Evolutionary conservation across 306 rosid genomes (phyloP).

Genomic region (Calophaca sinica): DNA sequence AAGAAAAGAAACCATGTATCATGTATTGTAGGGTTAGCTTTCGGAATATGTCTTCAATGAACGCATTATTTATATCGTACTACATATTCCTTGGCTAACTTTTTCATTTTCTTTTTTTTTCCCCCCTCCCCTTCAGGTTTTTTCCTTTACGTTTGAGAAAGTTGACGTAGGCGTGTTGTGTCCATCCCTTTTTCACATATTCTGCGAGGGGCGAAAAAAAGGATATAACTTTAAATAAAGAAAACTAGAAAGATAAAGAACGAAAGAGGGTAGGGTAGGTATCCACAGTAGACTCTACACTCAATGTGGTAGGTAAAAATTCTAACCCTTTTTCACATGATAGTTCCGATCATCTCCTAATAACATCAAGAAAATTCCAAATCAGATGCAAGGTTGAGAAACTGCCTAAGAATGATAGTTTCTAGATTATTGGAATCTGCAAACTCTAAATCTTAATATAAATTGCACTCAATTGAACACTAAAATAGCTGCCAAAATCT

Average conservation of each 20-base stretch:
- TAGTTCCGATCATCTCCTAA: constrained; percentile 31
- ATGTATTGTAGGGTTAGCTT: constrained; percentile 37
- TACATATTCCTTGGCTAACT: constrained; percentile 15
- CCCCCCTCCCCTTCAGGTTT: too few relatives aligned
- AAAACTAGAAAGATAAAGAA: constrained; percentile 44
- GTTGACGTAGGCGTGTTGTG: constrained; percentile 11
- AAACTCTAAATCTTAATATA: too few relatives aligned
- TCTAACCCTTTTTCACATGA: constrained; percentile 52
- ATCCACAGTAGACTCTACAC: constrained; percentile 15
- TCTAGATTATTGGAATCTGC: too few relatives aligned
- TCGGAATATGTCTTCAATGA: not conserved
- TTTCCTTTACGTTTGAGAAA: constrained; percentile 11
- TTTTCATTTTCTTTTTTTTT: too few relatives aligned
- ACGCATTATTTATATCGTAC: constrained; percentile 7
- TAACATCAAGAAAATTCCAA: not conserved
- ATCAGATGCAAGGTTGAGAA: not conserved
- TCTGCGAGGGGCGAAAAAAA: constrained; percentile 6
- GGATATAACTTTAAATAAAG: constrained; percentile 45
- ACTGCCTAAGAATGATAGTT: not conserved
- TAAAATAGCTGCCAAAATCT: too few relatives aligned
- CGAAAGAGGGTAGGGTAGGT: constrained; percentile 45
- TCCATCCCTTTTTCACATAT: constrained; percentile 20
- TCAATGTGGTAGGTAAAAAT: constrained; percentile 43
- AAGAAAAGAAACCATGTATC: not conserved
- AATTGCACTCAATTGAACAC: too few relatives aligned